phyloP scores from a whole-genome alignment of 2,329 filamentous ascomycete genomes.

The Phyllosticta paracitricarpa region DNA sequence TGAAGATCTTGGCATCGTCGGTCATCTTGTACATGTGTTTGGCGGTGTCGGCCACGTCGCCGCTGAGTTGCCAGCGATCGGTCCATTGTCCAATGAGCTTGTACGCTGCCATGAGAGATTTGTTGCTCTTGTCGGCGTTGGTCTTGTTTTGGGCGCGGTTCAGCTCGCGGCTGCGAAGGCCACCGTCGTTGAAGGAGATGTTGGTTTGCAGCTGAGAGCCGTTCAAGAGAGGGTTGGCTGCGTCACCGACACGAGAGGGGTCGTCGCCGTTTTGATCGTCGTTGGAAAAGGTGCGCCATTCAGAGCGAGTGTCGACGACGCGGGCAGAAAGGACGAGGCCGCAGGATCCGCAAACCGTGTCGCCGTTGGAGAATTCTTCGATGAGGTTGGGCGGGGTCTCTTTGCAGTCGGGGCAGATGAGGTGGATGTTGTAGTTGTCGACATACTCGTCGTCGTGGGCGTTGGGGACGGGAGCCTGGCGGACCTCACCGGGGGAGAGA shows the following conservation, averaged over 20 bases:
- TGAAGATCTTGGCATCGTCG: conserved; percentile 86
- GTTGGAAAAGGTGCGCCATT: conserved; percentile 98
- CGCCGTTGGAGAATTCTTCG: conserved; percentile 84
- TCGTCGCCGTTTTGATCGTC: conserved; percentile 96
- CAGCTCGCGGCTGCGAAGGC: conserved; percentile 64
- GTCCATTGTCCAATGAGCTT: conserved; percentile 82
- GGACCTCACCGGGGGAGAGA: conserved; percentile 37
- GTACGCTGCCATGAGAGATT: conserved; percentile 69
- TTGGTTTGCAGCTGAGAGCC: conserved; percentile 81
- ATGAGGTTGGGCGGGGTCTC: conserved; percentile 85
- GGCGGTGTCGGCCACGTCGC: conserved; percentile 66
- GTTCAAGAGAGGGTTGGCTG: conserved; percentile 78
- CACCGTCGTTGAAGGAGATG: conserved; percentile 62
- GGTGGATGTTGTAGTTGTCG: conserved; percentile 75
- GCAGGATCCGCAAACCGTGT: conserved; percentile 87
- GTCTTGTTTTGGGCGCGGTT: conserved; percentile 76
- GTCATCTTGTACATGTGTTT: conserved; percentile 94
- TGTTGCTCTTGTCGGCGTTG: conserved; percentile 72
- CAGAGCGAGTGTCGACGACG: conserved; percentile 89
- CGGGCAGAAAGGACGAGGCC: conserved; percentile 83
- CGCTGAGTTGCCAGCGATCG: conserved; percentile 58
- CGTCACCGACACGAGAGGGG: conserved; percentile 94
- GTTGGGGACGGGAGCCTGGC: conserved; percentile 22
- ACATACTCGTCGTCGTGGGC: conserved; percentile 45
- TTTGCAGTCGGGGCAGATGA: conserved; percentile 85